These are phyloP conservation scores for Glycine latifolia DNA, from an alignment of 306 rosid species.

Conservation along the genomic window DNA sequence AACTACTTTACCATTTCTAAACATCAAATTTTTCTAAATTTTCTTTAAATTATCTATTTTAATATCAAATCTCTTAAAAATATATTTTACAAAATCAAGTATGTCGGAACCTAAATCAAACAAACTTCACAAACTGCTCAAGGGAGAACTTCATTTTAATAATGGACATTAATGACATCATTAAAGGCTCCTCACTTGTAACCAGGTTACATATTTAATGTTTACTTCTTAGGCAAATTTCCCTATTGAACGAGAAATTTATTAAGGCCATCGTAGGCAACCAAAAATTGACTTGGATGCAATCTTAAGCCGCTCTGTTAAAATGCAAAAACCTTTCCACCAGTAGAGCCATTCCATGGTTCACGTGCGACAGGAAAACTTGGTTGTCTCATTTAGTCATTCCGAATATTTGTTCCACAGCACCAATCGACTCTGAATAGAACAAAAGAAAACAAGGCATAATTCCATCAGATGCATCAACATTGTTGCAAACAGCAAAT, in stretches of 20 bases:
- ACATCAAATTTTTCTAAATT: too few relatives aligned
- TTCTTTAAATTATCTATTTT: not conserved
- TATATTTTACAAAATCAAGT: not conserved
- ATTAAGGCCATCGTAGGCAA: conserved; percentile 6
- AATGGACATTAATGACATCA: not conserved
- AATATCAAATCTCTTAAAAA: not conserved
- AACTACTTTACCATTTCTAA: too few relatives aligned
- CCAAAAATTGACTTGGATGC: not conserved
- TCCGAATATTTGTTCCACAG: not conserved
- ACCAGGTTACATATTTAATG: not conserved
- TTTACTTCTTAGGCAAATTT: not conserved
- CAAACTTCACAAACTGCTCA: not conserved
- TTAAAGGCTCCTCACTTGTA: not conserved
- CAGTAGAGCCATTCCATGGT: not conserved
- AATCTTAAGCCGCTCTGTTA: not conserved
- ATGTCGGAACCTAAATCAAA: not conserved
- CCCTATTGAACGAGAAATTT: not conserved
- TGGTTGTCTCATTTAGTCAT: not conserved
- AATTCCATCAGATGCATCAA: conserved; percentile 14
- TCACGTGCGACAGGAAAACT: not conserved
- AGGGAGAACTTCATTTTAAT: not conserved
- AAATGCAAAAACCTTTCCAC: not conserved
- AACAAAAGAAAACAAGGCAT: conserved; percentile 24
- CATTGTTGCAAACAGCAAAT: conserved; percentile 28
- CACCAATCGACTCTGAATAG: conserved; percentile 23